Base-by-base conservation (phyloP, 2,329 filamentous ascomycete species). In the Rhynchosporium secalis region DNA sequence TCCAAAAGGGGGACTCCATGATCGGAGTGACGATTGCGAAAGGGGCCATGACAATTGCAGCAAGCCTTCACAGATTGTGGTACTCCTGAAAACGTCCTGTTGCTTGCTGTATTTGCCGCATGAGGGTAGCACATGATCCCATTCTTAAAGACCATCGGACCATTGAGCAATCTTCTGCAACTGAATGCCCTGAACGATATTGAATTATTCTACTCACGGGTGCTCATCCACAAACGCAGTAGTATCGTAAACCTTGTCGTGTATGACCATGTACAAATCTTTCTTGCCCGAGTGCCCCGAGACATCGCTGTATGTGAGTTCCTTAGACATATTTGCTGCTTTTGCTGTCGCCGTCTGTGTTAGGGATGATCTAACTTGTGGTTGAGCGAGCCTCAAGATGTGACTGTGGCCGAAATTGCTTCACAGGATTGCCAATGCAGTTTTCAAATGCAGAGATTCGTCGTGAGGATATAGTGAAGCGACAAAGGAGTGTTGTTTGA, bases 161-260 rank as follows among this genome's bases (percentile, higher is more conserved):
- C 10, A 20, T 26, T 43, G 29, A 13, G 55, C 8, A 47, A 26
- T 33, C 47, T 38, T 41, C 46, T 45, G 45, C 20, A 48, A 62
- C 15, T 20, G 12, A 46, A 28, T 26, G n/a, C 7, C 20, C 5
- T 46, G n/a, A 10, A 36, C 33, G 6, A 62, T 33, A 58, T 40
- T 54, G 55, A 58, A 55, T 12, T 38, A 38, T 10, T 10, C 54
- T 51, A 84, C 85, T 80, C 81, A 88, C 86, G 95, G 95, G 78
- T 99, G 95, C 87, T 99, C 95, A 76, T 98, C 94, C 71, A 98
- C 83, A 79, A 99, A 99, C 78, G 88, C 89, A 73, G 87, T 85
- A 76, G 83, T 79, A 78, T 98, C 86, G 86, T 98, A 99, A 81
- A 99, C 88, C 83, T 96, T 96, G 79, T 96, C 93, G 81, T 98